These are phyloP conservation scores for Asterochloris erici DNA, from an alignment of 139 green algal genomes.

Conservation along the genomic window DNA sequence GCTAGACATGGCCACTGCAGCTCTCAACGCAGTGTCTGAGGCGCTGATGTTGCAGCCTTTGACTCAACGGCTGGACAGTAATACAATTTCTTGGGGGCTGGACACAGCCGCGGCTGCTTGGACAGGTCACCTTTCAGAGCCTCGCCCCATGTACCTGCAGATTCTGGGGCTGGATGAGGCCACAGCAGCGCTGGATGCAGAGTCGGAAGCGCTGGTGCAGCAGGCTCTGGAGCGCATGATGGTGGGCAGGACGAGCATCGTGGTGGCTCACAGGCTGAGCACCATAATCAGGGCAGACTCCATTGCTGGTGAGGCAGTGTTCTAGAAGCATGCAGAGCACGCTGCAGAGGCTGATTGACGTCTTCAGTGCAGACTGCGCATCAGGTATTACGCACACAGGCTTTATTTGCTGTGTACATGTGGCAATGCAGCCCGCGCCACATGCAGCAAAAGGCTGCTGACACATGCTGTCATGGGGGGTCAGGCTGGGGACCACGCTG, in stretches of 20 bases:
- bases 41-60: no score
- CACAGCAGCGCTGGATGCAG: conserved; percentile 64
- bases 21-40: no score
- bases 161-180: conserved; percentile 17
- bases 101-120: neutral
- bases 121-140: conserved; percentile 42
- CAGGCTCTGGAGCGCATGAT: conserved; percentile 61
- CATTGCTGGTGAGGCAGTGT: conserved; percentile 63
- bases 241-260: conserved; percentile 74
- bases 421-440: no score
- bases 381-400: neutral
- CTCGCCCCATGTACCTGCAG: neutral
- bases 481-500: no score
- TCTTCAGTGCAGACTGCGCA: no score
- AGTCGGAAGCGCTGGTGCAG: conserved; percentile 57
- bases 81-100: neutral
- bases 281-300: conserved; percentile 78
- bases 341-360: neutral
- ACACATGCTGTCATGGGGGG: no score
- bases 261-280: conserved; percentile 86
- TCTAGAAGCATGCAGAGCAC: conserved; percentile 34
- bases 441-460: no score
- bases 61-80: neutral
- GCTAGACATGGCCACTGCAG: no score
- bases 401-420: neutral